Base-by-base conservation (phyloP, 2,329 filamentous ascomycete species). In the Colletotrichum costaricense region DNA sequence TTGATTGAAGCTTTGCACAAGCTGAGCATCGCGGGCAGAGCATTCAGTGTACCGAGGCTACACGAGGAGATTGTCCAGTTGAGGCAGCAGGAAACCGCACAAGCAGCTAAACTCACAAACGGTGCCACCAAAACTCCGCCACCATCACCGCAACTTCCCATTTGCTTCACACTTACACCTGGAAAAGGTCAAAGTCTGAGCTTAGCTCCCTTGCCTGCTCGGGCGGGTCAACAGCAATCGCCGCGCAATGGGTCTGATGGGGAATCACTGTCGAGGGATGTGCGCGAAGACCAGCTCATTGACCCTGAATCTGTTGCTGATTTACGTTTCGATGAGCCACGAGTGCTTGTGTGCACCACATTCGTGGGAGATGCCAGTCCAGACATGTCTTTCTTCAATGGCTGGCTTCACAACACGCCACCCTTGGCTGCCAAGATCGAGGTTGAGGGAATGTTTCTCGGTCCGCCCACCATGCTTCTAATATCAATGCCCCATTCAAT, bases 381-480 rank as follows among this genome's bases (percentile, higher is more conserved):
- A 14, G 90, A 92, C 74, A 92, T 92, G 90, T 87, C 89, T 3
- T 91, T 87, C 70, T 92, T 92, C 78, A 88, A 91, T 71, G 88
- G 91, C 75, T 93, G 91, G 91, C 84, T 93, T n/a, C 87, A 90
- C 58, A 88, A 89, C 75, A 87, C 87, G 1, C 89, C 90, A 1
- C 81, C 87, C 0, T 85, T 89, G 3, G 88, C 88, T 1, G 85
- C 88, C 19, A 90, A 89, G 76, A 89, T 93, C 69, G 86, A 88
- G 7, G 90, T 93, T 5, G 91, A 93, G 78, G 91, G 90, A 76
- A 92, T 93, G 89, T 93, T 93, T 75, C 82, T 92, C 22, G 91
- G 91, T 0, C 91, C 91, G 0, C 90, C 91, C 1, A 92, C 91
- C 0, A 91, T 92, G 84, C 82, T 93, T 9, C 82, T 93, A 35